These are phyloP conservation scores for Kalanchoe fedtschenkoi DNA, from an alignment of 164 flowering plant species.

Conservation along the genomic window DNA sequence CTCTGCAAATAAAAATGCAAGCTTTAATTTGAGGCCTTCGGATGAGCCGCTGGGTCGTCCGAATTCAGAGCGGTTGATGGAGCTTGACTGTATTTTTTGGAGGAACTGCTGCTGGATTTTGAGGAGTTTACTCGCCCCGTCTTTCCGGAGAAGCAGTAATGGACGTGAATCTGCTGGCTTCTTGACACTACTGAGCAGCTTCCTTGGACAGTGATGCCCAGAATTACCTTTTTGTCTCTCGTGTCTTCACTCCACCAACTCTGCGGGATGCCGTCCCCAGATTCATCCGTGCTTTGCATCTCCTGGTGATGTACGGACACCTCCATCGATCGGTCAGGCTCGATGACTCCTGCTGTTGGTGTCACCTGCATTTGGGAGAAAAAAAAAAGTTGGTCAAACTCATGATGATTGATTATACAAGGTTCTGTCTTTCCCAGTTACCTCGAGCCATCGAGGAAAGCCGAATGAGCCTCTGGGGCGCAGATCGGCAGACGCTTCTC, in stretches of 20 bases:
- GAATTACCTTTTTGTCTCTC: slow-evolving; percentile 67
- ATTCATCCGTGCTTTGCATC: slow-evolving; percentile 49
- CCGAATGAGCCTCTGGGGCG: slow-evolving; percentile 64
- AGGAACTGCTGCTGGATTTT: slow-evolving; percentile 18
- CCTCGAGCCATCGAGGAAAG: slow-evolving; percentile 97
- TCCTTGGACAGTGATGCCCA: slow-evolving; percentile 43
- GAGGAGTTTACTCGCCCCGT: slow-evolving; percentile 23
- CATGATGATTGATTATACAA: no score
- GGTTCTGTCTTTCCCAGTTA: slow-evolving; percentile 11
- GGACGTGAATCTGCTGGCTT: slow-evolving; percentile 44
- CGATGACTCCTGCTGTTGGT: slow-evolving; percentile 66
- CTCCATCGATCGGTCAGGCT: slow-evolving; percentile 54
- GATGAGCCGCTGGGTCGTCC: slow-evolving; percentile 18
- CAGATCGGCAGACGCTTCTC: slow-evolving; percentile 29
- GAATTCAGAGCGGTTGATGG: slow-evolving; percentile 28
- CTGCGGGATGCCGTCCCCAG: slow-evolving; percentile 70
- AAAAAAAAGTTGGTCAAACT: neutral
- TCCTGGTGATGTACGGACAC: slow-evolving; percentile 65
- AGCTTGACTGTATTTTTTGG: slow-evolving; percentile 21
- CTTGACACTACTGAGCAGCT: slow-evolving; percentile 32
- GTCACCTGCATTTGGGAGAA: slow-evolving; percentile 37
- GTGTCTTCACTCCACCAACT: slow-evolving; percentile 89
- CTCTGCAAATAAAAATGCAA: no score
- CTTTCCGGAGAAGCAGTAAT: slow-evolving; percentile 50
- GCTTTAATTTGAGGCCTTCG: slow-evolving; percentile 13